Evolutionary conservation across 306 rosid genomes (phyloP).

Genomic region (Cucumis sativus): DNA sequence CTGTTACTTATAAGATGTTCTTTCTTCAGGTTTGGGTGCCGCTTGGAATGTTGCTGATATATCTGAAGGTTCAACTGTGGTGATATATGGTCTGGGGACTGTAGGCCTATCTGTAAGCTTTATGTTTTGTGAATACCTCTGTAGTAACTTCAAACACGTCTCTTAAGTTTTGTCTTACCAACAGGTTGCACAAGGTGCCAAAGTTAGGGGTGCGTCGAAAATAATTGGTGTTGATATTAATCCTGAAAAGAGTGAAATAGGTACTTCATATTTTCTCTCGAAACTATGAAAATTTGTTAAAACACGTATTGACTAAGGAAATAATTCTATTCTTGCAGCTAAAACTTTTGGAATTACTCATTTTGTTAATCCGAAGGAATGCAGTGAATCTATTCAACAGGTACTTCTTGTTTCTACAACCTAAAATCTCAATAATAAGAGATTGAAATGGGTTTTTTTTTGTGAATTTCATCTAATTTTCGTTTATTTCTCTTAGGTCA

Average conservation of each 20-base stretch:
- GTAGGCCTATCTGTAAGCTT: constrained; percentile 89
- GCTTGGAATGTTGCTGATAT: constrained; percentile 95
- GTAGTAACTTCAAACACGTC: constrained; percentile 6
- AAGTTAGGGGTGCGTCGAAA: constrained; percentile 70
- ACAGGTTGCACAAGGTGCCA: constrained; percentile 91
- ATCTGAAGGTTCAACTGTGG: constrained; percentile 76
- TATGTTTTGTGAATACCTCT: constrained; percentile 1
- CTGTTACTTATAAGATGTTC: not conserved
- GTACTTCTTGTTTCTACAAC: constrained; percentile 16
- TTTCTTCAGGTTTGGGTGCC: constrained; percentile 65
- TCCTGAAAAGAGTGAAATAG: constrained; percentile 58
- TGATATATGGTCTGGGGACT: constrained; percentile 93
- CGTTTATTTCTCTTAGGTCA: constrained; percentile 33
- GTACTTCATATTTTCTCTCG: constrained; percentile 15
- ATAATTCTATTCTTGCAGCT: constrained; percentile 39
- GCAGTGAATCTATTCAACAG: constrained; percentile 56
- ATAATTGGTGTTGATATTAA: constrained; percentile 86
- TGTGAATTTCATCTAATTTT: constrained; percentile 1
- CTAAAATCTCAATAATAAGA: not conserved
- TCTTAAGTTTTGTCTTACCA: not conserved
- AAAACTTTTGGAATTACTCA: constrained; percentile 76
- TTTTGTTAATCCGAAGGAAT: constrained; percentile 52
- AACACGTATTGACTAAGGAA: not conserved
- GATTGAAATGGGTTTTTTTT: not conserved
- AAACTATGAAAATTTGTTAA: not conserved